Evolutionary conservation across 768 basidiomycete species (phyloP).

Genomic region (Trametes punicea): DNA sequence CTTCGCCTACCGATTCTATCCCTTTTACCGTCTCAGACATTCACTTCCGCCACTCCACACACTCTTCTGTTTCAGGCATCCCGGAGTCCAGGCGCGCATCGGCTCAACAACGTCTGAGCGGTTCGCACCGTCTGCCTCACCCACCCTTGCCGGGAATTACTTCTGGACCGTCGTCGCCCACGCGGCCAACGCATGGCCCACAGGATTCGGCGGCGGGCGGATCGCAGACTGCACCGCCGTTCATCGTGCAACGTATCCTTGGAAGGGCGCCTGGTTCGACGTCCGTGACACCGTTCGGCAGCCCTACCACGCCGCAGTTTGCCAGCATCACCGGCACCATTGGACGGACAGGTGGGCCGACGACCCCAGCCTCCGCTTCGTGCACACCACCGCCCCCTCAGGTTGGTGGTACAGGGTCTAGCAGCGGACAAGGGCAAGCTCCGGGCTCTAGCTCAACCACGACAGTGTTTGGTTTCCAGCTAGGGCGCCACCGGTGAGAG

Average conservation of each 20-base stretch:
- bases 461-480: slow-evolving; percentile 17
- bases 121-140: slow-evolving; percentile 23
- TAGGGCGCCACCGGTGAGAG: slow-evolving; percentile 13
- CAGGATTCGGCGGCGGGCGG: slow-evolving; percentile 13
- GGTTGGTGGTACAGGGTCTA: neutral
- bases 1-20: slow-evolving; percentile 35
- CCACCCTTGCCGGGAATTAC: slow-evolving; percentile 24
- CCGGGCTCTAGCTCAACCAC: slow-evolving; percentile 5
- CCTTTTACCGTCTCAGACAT: slow-evolving; percentile 36
- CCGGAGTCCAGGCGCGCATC: slow-evolving; percentile 26
- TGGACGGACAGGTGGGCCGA: neutral
- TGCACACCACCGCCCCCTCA: neutral
- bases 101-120: slow-evolving; percentile 16
- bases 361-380: neutral
- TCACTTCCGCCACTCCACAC: slow-evolving; percentile 34
- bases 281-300: slow-evolving; percentile 12
- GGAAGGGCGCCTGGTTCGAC: slow-evolving; percentile 13
- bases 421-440: neutral
- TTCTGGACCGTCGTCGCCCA: slow-evolving; percentile 8
- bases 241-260: slow-evolving; percentile 34
- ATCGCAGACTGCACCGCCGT: slow-evolving; percentile 25
- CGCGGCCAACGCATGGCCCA: slow-evolving; percentile 10
- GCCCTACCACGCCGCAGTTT: slow-evolving; percentile 19
- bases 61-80: slow-evolving; percentile 24
- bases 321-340: slow-evolving; percentile 1